Evolutionary conservation across 2,329 filamentous ascomycete genomes (phyloP).

Genomic region (Pestalotiopsis sp.): DNA sequence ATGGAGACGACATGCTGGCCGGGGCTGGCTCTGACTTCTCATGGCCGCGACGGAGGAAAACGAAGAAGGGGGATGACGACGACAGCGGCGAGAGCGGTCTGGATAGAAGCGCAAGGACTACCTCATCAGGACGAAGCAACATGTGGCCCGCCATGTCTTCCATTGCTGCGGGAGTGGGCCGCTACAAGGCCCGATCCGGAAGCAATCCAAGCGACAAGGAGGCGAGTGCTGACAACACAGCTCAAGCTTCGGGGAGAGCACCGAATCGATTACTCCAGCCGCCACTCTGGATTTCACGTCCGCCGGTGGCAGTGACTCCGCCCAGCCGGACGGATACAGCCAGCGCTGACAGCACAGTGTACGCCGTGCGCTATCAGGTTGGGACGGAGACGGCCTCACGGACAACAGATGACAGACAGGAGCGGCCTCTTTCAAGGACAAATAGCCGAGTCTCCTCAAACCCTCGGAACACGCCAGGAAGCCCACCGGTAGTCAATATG

Average conservation of each 20-base stretch:
- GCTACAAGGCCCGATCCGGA: conserved; percentile 34
- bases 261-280: conserved; percentile 44
- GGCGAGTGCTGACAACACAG: conserved; percentile 17
- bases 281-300: conserved; percentile 57
- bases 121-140: conserved; percentile 30
- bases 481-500: conserved; percentile 8
- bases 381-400: conserved; percentile 53
- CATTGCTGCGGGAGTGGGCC: conserved; percentile 30
- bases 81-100: conserved; percentile 33
- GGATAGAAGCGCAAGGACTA: conserved; percentile 17
- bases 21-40: conserved; percentile 52
- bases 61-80: conserved; percentile 26
- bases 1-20: conserved; percentile 91
- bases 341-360: conserved; percentile 65
- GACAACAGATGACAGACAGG: conserved; percentile 41
- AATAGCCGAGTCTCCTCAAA: conserved; percentile 33
- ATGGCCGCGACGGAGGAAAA: conserved; percentile 41
- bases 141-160: conserved; percentile 43
- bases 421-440: conserved; percentile 35
- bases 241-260: conserved; percentile 23
- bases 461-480: conserved; percentile 15
- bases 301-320: conserved; percentile 55
- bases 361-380: conserved; percentile 63
- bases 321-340: conserved; percentile 64
- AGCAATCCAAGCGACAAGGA: conserved; percentile 21